Conservation (phyloP, 2,329 filamentous ascomycete species). For the Aureobasidium namibiae region DNA sequence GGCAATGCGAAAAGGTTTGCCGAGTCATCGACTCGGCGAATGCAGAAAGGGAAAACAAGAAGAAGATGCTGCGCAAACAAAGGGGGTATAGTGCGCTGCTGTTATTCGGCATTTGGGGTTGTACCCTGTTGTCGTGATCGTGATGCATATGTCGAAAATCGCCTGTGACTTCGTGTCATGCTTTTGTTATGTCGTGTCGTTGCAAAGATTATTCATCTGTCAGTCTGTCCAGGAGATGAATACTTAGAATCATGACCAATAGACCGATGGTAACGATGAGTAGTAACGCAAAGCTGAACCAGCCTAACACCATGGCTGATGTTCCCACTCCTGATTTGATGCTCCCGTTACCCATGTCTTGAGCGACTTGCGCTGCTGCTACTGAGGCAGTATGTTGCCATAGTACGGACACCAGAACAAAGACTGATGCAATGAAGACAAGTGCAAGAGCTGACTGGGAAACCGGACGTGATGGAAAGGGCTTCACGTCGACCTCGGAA, state of each 20-base stretch:
- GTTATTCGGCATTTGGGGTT: background rate
- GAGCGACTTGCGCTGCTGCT: constrained; percentile 84
- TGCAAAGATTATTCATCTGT: constrained; percentile 28
- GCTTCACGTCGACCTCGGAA: constrained; percentile 83
- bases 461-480: constrained; percentile 84
- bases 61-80: background rate
- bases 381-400: constrained; percentile 97
- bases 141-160: background rate
- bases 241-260: constrained; percentile 93
- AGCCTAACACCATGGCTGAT: constrained; percentile 91
- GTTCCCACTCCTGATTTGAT: constrained; percentile 85
- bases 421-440: constrained; percentile 66
- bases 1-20: background rate
- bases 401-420: constrained; percentile 59
- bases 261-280: constrained; percentile 94
- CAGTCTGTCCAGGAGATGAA: constrained; percentile 63
- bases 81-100: background rate
- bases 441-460: constrained; percentile 89
- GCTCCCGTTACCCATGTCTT: constrained; percentile 85
- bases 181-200: background rate
- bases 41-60: background rate
- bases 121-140: background rate
- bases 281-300: constrained; percentile 90
- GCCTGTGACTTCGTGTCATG: background rate
- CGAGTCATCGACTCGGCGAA: background rate